These are phyloP conservation scores for Fusarium drepaniforme DNA, from an alignment of 2,329 filamentous ascomycete genomes.

Conservation along the genomic window DNA sequence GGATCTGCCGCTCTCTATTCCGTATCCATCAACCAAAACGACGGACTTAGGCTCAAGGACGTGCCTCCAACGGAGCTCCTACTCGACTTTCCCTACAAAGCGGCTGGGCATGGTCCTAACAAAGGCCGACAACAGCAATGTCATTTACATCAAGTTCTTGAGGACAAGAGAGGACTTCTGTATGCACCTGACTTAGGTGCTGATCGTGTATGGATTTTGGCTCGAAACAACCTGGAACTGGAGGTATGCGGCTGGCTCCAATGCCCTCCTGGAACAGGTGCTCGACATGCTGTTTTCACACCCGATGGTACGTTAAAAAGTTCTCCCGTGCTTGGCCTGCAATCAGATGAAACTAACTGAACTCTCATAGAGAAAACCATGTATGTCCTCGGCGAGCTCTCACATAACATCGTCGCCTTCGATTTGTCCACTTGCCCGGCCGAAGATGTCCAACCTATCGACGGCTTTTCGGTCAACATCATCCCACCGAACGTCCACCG, in stretches of 20 bases:
- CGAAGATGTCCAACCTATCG: not conserved
- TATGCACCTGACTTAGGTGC: slow-evolving; percentile 8
- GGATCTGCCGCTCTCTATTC: slow-evolving; percentile 3
- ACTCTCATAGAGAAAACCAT: not conserved
- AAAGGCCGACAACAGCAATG: slow-evolving; percentile 7
- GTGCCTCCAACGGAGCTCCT: not conserved
- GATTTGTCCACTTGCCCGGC: not conserved
- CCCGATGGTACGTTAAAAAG: slow-evolving; percentile 2
- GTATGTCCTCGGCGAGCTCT: slow-evolving; percentile 11
- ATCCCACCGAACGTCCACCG: not conserved
- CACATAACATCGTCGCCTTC: not conserved
- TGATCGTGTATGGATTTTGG: slow-evolving; percentile 5
- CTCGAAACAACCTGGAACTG: not conserved
- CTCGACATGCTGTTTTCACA: slow-evolving; percentile 9
- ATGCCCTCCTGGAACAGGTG: slow-evolving; percentile 5
- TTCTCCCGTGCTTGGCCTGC: not conserved
- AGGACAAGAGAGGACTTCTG: not conserved
- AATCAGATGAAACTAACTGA: not conserved
- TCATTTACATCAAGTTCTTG: slow-evolving; percentile 3
- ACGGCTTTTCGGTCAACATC: not conserved
- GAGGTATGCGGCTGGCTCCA: slow-evolving; percentile 5
- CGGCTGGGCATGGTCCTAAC: slow-evolving; percentile 3
- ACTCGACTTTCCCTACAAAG: not conserved
- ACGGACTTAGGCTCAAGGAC: not conserved
- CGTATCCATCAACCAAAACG: not conserved